These are phyloP conservation scores for Pleurozium schreberi DNA, from an alignment of 225 moss, liverwort and hornwort genomes.

Conservation along the genomic window DNA sequence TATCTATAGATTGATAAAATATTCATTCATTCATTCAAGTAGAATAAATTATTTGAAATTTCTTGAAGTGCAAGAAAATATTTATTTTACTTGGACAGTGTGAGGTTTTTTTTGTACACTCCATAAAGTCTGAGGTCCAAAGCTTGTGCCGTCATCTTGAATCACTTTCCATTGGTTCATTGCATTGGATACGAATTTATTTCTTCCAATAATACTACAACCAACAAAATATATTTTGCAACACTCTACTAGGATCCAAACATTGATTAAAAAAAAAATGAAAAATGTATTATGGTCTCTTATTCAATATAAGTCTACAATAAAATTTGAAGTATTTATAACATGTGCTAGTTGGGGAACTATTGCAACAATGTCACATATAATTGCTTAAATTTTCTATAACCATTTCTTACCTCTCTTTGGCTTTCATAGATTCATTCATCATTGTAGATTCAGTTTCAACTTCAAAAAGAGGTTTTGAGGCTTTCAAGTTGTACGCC, in stretches of 20 bases:
- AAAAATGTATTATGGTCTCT: no score
- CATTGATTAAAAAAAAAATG: neutral
- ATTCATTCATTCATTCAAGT: neutral
- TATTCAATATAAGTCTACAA: neutral
- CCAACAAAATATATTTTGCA: neutral
- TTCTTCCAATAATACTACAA: neutral
- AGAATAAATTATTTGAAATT: neutral
- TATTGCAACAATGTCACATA: neutral
- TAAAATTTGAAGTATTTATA: no score
- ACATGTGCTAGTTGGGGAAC: neutral
- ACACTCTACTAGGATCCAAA: neutral
- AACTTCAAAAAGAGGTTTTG: constrained; percentile 14
- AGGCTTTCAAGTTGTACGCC: neutral
- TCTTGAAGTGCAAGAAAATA: no score
- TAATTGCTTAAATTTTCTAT: no score
- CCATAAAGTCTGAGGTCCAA: constrained; percentile 10
- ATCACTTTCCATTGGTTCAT: neutral
- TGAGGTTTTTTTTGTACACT: constrained; percentile 13
- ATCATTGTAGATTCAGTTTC: neutral
- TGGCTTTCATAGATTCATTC: constrained; percentile 4
- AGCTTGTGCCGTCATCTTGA: constrained; percentile 26
- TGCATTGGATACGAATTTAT: neutral
- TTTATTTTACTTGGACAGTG: constrained; percentile 15
- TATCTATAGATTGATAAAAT: neutral
- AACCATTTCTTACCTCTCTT: constrained; percentile 15